Percentiles rank a stretch among this genome's conserved stretches.
Evolutionary conservation across 148 eudicot genomes (phyloP).

Genomic region (Simmondsia chinensis): DNA sequence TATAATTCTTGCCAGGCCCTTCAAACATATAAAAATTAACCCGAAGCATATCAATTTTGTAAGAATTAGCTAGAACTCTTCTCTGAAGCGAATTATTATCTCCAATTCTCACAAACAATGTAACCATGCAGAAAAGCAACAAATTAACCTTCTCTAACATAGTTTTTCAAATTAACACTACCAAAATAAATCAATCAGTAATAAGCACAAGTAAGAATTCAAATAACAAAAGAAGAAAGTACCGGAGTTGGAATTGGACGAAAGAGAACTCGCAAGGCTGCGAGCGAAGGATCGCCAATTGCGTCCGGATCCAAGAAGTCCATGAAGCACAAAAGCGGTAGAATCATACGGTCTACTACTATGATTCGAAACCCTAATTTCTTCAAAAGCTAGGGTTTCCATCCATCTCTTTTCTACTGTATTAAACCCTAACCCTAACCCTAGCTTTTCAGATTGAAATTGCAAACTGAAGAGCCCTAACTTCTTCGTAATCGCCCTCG

Average conservation of each 20-base stretch:
- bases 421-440: constrained; percentile 3
- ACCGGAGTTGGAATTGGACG: constrained; percentile 31
- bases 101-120: too few relatives aligned
- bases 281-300: constrained; percentile 95
- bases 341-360: constrained; percentile 25
- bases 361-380: constrained; percentile 29
- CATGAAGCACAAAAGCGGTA: constrained; percentile 74
- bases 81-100: too few relatives aligned
- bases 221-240: background rate
- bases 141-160: too few relatives aligned
- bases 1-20: too few relatives aligned
- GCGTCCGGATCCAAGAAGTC: constrained; percentile 76
- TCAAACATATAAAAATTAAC: too few relatives aligned
- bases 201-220: background rate
- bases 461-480: constrained; percentile 20
- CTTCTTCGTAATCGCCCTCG: constrained; percentile 30
- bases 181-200: background rate
- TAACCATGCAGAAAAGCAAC: too few relatives aligned
- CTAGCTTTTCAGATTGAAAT: constrained; percentile 7
- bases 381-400: constrained; percentile 82
- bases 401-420: constrained; percentile 19
- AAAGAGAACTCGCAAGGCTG: constrained; percentile 47
- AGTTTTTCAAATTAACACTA: too few relatives aligned
- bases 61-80: too few relatives aligned
- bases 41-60: too few relatives aligned